Evolutionary conservation across 805 yeast genomes (phyloP).

Genomic region (Cyberlindnera meyerae): DNA sequence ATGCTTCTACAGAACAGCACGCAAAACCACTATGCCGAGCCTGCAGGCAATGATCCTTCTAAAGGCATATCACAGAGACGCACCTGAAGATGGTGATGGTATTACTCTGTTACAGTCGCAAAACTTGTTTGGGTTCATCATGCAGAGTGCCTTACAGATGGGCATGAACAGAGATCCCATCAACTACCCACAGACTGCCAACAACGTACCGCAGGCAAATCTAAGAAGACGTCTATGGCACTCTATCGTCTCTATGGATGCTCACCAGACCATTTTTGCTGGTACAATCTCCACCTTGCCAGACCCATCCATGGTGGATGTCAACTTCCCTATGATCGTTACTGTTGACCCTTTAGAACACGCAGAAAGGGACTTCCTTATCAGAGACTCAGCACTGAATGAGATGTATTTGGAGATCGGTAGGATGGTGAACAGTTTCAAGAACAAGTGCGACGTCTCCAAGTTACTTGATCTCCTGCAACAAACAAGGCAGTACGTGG

Average conservation of each 20-base stretch:
- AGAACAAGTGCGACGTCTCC: constrained; percentile 7
- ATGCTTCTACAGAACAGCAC: constrained; percentile 34
- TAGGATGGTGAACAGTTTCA: constrained; percentile 10
- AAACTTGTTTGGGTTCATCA: constrained; percentile 31
- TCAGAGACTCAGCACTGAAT: constrained; percentile 3
- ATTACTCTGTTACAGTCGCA: constrained; percentile 35
- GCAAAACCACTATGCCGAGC: constrained; percentile 32
- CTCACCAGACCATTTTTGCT: constrained; percentile 5
- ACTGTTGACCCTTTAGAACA: constrained; percentile 13
- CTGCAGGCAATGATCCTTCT: constrained; percentile 39
- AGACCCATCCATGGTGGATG: constrained; percentile 7
- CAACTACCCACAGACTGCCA: constrained; percentile 14
- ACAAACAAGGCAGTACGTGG: constrained; percentile 10
- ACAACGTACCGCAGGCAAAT: constrained; percentile 9
- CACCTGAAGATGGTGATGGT: constrained; percentile 46
- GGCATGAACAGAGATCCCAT: constrained; percentile 46
- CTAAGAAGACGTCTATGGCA: constrained; percentile 21
- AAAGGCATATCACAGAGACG: constrained; percentile 34
- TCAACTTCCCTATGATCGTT: constrained; percentile 11
- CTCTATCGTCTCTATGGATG: constrained; percentile 12
- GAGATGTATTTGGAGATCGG: constrained; percentile 8
- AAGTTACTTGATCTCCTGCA: constrained; percentile 6
- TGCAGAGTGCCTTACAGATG: constrained; percentile 39
- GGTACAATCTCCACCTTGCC: constrained; percentile 17
- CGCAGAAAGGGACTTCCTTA: constrained; percentile 9